These are phyloP conservation scores for Amanita rubescens DNA, from an alignment of 768 basidiomycete genomes.

Conservation along the genomic window DNA sequence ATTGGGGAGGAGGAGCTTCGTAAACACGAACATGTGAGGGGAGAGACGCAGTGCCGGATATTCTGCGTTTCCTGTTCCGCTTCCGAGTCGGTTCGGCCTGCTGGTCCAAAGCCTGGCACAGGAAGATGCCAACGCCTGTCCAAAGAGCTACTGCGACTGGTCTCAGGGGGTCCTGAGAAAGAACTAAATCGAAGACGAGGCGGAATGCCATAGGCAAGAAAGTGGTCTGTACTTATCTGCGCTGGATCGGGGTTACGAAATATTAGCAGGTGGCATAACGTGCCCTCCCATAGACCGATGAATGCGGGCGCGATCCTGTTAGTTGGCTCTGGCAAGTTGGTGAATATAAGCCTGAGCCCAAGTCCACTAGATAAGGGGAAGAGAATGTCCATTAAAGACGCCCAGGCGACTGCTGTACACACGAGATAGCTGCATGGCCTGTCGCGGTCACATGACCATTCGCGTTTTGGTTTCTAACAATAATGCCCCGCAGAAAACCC, in stretches of 20 bases:
- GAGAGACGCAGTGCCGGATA: slow-evolving; percentile 20
- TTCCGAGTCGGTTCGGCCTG: slow-evolving; percentile 17
- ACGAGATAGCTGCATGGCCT: background rate
- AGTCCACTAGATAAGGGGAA: slow-evolving; percentile 35
- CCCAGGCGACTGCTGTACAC: background rate
- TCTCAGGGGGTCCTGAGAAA: slow-evolving; percentile 27
- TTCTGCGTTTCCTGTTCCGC: slow-evolving; percentile 22
- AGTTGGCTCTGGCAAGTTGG: slow-evolving; percentile 18
- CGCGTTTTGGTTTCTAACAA: background rate
- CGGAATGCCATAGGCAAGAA: slow-evolving; percentile 37
- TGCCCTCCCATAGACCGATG: slow-evolving; percentile 38
- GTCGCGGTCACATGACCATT: slow-evolving; percentile 3
- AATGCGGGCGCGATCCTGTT: slow-evolving; percentile 25
- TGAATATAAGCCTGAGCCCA: slow-evolving; percentile 31
- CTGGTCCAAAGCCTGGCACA: slow-evolving; percentile 26
- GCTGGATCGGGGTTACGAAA: slow-evolving; percentile 12
- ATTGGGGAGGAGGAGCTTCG: slow-evolving; percentile 13
- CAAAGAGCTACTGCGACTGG: slow-evolving; percentile 30
- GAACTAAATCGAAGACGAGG: slow-evolving; percentile 32
- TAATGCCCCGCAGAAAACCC: slow-evolving; percentile 27
- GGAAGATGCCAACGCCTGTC: slow-evolving; percentile 26
- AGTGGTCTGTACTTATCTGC: slow-evolving; percentile 27
- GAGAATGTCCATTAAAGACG: slow-evolving; percentile 31
- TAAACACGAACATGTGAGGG: slow-evolving; percentile 27
- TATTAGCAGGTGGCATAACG: slow-evolving; percentile 30